Evolutionary conservation across 2,329 filamentous ascomycete species (phyloP).

Genomic region (Fusarium siculi): DNA sequence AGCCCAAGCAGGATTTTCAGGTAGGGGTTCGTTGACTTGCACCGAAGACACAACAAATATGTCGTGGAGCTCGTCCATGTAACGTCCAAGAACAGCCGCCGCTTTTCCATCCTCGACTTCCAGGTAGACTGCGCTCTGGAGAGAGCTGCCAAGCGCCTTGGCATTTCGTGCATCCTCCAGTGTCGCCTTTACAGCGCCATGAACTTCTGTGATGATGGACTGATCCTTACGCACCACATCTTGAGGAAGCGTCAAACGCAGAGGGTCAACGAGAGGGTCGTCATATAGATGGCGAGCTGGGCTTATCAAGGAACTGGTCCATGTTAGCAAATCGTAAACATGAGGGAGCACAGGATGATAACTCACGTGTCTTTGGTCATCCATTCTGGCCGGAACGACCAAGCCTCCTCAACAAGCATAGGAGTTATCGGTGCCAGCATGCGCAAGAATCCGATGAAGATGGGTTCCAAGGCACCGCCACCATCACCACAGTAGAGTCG

Average conservation of each 20-base stretch:
- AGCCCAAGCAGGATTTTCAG: slow-evolving; percentile 51
- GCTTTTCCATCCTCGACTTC: slow-evolving; percentile 53
- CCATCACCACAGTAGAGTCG: slow-evolving; percentile 85
- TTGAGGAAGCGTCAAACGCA: slow-evolving; percentile 53
- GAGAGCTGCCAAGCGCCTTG: slow-evolving; percentile 81
- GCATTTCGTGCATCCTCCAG: slow-evolving; percentile 77
- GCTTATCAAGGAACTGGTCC: slow-evolving; percentile 43
- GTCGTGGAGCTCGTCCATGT: slow-evolving; percentile 64
- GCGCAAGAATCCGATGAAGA: slow-evolving; percentile 78
- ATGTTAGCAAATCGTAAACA: slow-evolving; percentile 24
- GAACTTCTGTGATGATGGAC: slow-evolving; percentile 63
- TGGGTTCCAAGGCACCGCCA: slow-evolving; percentile 70
- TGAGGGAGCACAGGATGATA: slow-evolving; percentile 4
- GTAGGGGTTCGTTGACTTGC: slow-evolving; percentile 53
- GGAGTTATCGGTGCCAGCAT: slow-evolving; percentile 87
- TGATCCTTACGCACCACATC: slow-evolving; percentile 55
- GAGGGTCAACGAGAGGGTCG: slow-evolving; percentile 55
- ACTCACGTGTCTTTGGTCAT: slow-evolving; percentile 64
- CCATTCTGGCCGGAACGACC: slow-evolving; percentile 77
- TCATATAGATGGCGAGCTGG: slow-evolving; percentile 62
- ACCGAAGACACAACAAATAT: slow-evolving; percentile 79
- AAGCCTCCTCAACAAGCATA: slow-evolving; percentile 86
- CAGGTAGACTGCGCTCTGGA: slow-evolving; percentile 79
- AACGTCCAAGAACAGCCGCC: slow-evolving; percentile 51
- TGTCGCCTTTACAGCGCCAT: slow-evolving; percentile 76